These are phyloP conservation scores for Candida chauliodis DNA, from an alignment of 805 yeast genomes.

Conservation along the genomic window DNA sequence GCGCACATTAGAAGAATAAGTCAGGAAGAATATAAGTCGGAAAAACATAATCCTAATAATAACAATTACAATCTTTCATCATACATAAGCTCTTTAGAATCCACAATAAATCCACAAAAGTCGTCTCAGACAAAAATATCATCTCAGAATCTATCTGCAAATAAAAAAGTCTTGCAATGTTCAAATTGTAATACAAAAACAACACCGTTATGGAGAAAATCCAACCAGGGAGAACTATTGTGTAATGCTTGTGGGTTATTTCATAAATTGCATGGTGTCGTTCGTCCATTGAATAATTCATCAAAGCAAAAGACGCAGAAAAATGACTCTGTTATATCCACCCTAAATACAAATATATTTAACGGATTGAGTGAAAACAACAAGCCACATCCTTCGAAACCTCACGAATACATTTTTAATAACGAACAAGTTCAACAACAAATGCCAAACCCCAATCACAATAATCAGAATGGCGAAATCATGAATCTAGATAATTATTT, in stretches of 20 bases:
- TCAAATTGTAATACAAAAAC: constrained; percentile 42
- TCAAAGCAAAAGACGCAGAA: constrained; percentile 3
- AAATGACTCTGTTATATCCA: constrained; percentile 21
- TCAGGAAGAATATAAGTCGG: constrained; percentile 29
- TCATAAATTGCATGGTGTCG: constrained; percentile 43
- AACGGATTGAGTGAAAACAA: constrained; percentile 13
- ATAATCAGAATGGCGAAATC: constrained; percentile 11
- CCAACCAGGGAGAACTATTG: constrained; percentile 38
- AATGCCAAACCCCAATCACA: not conserved
- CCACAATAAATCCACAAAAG: constrained; percentile 29
- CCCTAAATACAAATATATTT: constrained; percentile 22
- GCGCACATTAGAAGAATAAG: constrained; percentile 42
- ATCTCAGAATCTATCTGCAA: not conserved
- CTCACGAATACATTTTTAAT: not conserved
- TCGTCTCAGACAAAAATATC: not conserved
- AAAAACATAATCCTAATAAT: constrained; percentile 3
- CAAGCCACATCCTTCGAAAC: not conserved
- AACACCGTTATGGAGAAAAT: constrained; percentile 44
- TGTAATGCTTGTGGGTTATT: constrained; percentile 47
- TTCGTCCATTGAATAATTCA: constrained; percentile 33
- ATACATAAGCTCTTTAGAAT: constrained; percentile 37
- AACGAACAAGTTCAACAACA: not conserved
- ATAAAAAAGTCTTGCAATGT: constrained; percentile 30
- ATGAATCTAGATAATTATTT: constrained; percentile 17
- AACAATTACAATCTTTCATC: constrained; percentile 29